These are phyloP conservation scores for Calonectria pseudoturangicola DNA, from an alignment of 2,329 filamentous ascomycete genomes.

Conservation along the genomic window DNA sequence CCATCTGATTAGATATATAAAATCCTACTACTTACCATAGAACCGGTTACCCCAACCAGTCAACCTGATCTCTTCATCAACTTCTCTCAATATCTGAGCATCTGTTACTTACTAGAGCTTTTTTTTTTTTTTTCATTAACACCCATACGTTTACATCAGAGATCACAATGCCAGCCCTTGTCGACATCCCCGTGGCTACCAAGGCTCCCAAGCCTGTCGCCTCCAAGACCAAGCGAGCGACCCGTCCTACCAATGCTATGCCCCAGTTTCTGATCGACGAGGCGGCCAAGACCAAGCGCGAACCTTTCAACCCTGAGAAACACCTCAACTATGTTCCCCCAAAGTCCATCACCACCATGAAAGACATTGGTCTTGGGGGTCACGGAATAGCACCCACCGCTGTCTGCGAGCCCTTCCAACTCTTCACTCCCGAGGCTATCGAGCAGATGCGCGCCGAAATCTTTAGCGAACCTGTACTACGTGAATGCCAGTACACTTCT, in stretches of 20 bases:
- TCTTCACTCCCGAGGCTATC: slow-evolving; percentile 78
- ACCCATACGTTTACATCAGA: background rate
- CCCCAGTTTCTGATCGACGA: slow-evolving; percentile 40
- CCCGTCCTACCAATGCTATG: slow-evolving; percentile 30
- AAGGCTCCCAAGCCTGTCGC: slow-evolving; percentile 38
- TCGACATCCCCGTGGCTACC: background rate
- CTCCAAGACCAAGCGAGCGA: slow-evolving; percentile 42
- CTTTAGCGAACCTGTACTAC: slow-evolving; percentile 72
- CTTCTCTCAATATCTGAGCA: too few species aligned
- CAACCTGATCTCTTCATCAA: too few species aligned
- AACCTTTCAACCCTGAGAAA: slow-evolving; percentile 69
- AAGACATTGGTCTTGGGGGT: slow-evolving; percentile 74
- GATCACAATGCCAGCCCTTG: background rate
- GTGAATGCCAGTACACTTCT: slow-evolving; percentile 72
- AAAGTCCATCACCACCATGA: slow-evolving; percentile 73
- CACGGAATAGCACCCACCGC: slow-evolving; percentile 77
- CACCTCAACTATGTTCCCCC: slow-evolving; percentile 73
- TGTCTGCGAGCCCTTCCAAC: slow-evolving; percentile 78
- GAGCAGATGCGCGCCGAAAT: slow-evolving; percentile 77
- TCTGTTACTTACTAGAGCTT: too few species aligned
- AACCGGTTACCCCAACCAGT: too few species aligned
- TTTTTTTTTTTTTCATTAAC: too few species aligned
- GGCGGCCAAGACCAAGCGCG: slow-evolving; percentile 14
- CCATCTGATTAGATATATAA: too few species aligned
- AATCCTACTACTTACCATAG: too few species aligned